Evolutionary conservation across 202 grass and related monocot genomes (phyloP), one percentile per base, ranked within the genome.

Genomic region (Carex arenaria): DNA sequence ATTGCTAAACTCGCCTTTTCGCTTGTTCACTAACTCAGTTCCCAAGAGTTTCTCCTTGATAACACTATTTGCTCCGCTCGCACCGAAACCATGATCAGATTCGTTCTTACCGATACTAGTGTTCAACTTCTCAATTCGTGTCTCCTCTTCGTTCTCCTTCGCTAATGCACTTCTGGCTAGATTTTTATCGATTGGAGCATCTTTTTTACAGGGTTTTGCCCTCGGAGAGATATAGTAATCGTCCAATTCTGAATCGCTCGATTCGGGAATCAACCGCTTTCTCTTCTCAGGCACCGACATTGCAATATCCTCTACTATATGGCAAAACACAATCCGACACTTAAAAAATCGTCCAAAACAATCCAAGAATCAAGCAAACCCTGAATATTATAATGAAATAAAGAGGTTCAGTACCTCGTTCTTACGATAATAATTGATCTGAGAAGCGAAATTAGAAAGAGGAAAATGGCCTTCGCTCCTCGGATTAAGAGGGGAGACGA

Each of bases 241-340:
- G 0, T 93, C 89, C 40, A 69, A 67, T 86, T 92, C 91, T 3
- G 91, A 92, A 80, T 85, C 91, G 31, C 88, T 87, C 42, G 83
- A 85, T 84, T 90, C 78, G 19, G 82, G 43, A 61, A 92, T 67
- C 57, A 67, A 86, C 74, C 90, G 83, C 78, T 92, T 97, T 87
- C 86, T 90, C 86, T 80, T 78, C 84, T 83, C 62, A 67, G 63
- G 42, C 43, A 82, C 4, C 80, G 80, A 65, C 80, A 82, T 82
- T 66, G 63, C 76, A 79, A 79, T 38, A 62, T 79, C 54, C 5
- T 59, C 28, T 40, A 59, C 40, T 5, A 51, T 26, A 51, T 4
- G 3, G 49, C 3, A 73, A 73, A 20, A 47, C 40, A 73, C 13
- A 51, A 73, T 34, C 8, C 69, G 10, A 51, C 17, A 73, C 49